These are phyloP conservation scores for Alternaria triticina DNA, from an alignment of 2,329 filamentous ascomycete species.

Conservation along the genomic window DNA sequence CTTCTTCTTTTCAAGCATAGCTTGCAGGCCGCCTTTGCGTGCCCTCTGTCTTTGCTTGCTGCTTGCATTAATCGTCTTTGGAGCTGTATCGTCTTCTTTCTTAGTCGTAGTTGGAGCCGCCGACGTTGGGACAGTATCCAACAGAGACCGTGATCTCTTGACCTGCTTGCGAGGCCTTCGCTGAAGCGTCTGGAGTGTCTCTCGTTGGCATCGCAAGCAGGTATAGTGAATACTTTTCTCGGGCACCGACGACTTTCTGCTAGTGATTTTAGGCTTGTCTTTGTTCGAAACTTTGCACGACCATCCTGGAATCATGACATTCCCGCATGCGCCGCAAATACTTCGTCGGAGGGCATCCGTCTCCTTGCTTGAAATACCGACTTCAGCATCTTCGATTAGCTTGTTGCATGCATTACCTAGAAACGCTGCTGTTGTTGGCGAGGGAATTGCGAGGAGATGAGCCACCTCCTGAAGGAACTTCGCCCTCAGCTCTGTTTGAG, in stretches of 20 bases:
- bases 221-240: conserved; percentile 33
- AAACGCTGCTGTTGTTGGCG: conserved; percentile 43
- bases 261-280: conserved; percentile 6
- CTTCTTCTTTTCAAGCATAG: conserved; percentile 58
- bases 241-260: conserved; percentile 10
- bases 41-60: conserved; percentile 64
- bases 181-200: conserved; percentile 33
- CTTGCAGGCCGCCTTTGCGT: conserved; percentile 61
- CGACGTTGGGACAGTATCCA: neutral
- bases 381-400: conserved; percentile 37
- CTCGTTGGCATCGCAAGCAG: conserved; percentile 42
- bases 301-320: conserved; percentile 46
- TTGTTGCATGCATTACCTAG: conserved; percentile 38
- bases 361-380: conserved; percentile 35
- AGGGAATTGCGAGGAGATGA: conserved; percentile 35
- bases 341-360: conserved; percentile 37
- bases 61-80: conserved; percentile 50
- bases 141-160: conserved; percentile 12
- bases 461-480: conserved; percentile 46
- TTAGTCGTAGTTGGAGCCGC: conserved; percentile 1
- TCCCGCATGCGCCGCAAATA: conserved; percentile 49
- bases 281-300: conserved; percentile 33
- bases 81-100: conserved; percentile 20
- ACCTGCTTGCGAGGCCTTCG: conserved; percentile 26
- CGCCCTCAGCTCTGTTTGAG: conserved; percentile 28